Conservation (phyloP, 352 stramenopile genomes). For the Globisporangium nagaii region DNA sequence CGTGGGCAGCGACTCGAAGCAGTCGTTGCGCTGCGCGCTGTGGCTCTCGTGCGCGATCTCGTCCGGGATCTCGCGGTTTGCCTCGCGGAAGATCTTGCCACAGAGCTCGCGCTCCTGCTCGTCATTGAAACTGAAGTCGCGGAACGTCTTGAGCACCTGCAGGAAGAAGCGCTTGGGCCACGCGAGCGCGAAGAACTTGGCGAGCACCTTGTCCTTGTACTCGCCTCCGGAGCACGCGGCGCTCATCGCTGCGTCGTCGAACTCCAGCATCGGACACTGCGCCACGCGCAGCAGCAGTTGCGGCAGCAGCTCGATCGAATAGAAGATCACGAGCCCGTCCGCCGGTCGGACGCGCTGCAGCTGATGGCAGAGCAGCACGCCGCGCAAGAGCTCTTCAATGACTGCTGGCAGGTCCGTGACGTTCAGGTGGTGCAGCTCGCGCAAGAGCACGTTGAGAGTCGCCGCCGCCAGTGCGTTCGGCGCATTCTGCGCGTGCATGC, state of each 20-base stretch:
- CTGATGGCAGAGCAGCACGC: constrained; percentile 19
- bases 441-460: constrained; percentile 19
- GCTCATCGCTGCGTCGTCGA: constrained; percentile 13
- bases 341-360: constrained; percentile 9
- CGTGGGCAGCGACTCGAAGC: constrained; percentile 28
- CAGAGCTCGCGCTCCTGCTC: constrained; percentile 32
- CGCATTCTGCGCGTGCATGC: constrained; percentile 23
- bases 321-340: constrained; percentile 27
- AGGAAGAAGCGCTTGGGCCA: constrained; percentile 47
- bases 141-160: constrained; percentile 44
- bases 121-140: constrained; percentile 24
- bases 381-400: constrained; percentile 30
- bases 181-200: constrained; percentile 24
- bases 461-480: constrained; percentile 14
- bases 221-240: constrained; percentile 22
- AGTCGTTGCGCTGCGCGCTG: constrained; percentile 9
- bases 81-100: constrained; percentile 36
- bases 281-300: constrained; percentile 34
- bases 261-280: constrained; percentile 17
- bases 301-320: constrained; percentile 38
- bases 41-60: background rate
- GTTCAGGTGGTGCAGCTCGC: constrained; percentile 32
- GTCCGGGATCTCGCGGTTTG: constrained; percentile 19
- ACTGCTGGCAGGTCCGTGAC: constrained; percentile 18
- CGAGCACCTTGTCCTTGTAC: constrained; percentile 22